Evolutionary conservation across 2,329 filamentous ascomycete genomes (phyloP), one percentile per base, ranked within the genome.

Genomic region (Fusarium fujikuroi): DNA sequence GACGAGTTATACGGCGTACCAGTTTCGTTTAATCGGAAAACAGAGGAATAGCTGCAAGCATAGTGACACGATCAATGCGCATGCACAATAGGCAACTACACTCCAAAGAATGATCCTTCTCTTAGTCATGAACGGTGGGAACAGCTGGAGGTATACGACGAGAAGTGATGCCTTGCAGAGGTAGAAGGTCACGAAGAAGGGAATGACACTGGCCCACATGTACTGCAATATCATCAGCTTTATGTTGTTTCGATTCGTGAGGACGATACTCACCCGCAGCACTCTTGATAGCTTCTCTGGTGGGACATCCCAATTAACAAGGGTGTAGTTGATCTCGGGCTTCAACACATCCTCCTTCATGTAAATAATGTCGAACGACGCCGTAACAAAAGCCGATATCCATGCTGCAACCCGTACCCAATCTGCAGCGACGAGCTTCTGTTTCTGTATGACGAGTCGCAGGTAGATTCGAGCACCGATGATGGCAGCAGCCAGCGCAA

Each of bases 101-200:
- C 32, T 14, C 69, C 69, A 75, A 4, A 76, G 57, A 1, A 53
- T 7, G 0, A 64, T 16, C 21, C 69, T 57, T 19, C 65, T 57
- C 30, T 72, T 76, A 3, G 21, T 61, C 74, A 76, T 76, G 9
- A 76, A 76, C 1, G 23, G 23, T 1, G 71, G 74, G 28, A 76
- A 76, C 4, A 76, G 28, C n/a, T 76, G 73, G 5, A 75, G 49
- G 9, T 76, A 76, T 10, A 72, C 36, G 7, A 66, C 62, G 4
- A 76, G 71, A 6, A 76, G 68, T 2, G 68, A 60, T 3, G 74
- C 74, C 30, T 76, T 76, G 54, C 68, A 76, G 12, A 76, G 66
- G 14, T 75, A 76, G 16, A 76, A 60, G 4, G 74, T 70, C 6
- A 74, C 57, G 15, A 74, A 60, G 54, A 73, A 65, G 7, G 73